phyloP scores from a whole-genome alignment of 345 rosid genomes.

The Aquilaria yunnanensis region DNA sequence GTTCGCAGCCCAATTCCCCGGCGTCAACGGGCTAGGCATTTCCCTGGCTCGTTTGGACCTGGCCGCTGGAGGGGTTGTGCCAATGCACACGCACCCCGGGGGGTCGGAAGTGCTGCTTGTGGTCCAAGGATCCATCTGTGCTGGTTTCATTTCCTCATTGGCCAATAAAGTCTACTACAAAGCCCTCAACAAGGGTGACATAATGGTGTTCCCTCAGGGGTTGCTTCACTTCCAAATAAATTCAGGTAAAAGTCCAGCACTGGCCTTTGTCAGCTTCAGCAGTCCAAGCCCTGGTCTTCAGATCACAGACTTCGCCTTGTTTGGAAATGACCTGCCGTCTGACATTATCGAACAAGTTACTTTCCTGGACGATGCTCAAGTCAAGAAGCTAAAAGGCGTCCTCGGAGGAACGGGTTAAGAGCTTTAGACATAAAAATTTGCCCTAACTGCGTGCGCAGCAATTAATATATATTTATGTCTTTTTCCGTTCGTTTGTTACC shows the following conservation, averaged over 20 bases:
- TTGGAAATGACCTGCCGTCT: slow-evolving; percentile 54
- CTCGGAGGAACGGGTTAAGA: slow-evolving; percentile 74
- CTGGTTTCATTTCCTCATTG: slow-evolving; percentile 64
- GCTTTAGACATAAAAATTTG: too few species aligned
- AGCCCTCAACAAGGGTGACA: slow-evolving; percentile 46
- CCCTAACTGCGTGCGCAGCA: too few species aligned
- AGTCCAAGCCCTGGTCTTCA: slow-evolving; percentile 75
- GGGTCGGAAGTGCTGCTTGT: slow-evolving; percentile 56
- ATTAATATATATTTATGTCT: too few species aligned
- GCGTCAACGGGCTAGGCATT: slow-evolving; percentile 67
- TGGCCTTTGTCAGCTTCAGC: slow-evolving; percentile 60
- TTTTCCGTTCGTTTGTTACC: too few species aligned
- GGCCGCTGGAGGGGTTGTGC: slow-evolving; percentile 63
- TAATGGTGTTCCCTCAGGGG: slow-evolving; percentile 76
- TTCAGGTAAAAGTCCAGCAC: slow-evolving; percentile 31
- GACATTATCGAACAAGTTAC: slow-evolving; percentile 45
- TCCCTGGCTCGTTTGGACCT: slow-evolving; percentile 75
- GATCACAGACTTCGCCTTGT: slow-evolving; percentile 60
- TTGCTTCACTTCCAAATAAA: slow-evolving; percentile 75
- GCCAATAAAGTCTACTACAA: slow-evolving; percentile 55
- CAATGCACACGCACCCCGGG: slow-evolving; percentile 83
- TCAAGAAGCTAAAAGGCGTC: slow-evolving; percentile 81
- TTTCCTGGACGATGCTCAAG: slow-evolving; percentile 57
- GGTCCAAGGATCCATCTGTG: slow-evolving; percentile 49
- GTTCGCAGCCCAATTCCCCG: slow-evolving; percentile 49